A percentile compares a stretch with the other conserved stretches of the same genome.
These are phyloP conservation scores for Penicillium capsulatum DNA, from an alignment of 2,329 filamentous ascomycete genomes.

Conservation along the genomic window DNA sequence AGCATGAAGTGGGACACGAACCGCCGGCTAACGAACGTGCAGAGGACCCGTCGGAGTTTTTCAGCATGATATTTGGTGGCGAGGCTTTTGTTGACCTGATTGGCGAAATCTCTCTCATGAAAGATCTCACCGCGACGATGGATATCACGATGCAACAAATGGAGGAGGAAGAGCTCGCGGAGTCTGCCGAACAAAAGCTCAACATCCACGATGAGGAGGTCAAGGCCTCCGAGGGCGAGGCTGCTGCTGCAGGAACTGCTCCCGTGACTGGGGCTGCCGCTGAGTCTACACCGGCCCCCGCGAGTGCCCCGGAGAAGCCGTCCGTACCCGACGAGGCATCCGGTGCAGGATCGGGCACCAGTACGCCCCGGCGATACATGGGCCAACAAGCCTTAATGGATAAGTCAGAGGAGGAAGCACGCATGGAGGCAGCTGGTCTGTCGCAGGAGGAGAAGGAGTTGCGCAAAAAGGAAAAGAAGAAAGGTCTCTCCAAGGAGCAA, in stretches of 20 bases:
- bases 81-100: conserved; percentile 96
- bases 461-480: conserved; percentile 82
- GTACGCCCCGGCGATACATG: conserved; percentile 54
- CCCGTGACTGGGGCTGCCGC: conserved; percentile 53
- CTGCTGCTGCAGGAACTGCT: conserved; percentile 31
- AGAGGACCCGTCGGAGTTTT: conserved; percentile 94
- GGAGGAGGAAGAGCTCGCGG: conserved; percentile 63
- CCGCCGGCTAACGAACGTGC: too few relatives aligned
- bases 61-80: conserved; percentile 95
- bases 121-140: conserved; percentile 96
- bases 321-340: conserved; percentile 13
- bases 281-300: conserved; percentile 42
- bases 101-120: conserved; percentile 97
- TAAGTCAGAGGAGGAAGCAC: conserved; percentile 72
- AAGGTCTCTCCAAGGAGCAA: conserved; percentile 84
- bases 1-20: too few relatives aligned
- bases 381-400: conserved; percentile 85
- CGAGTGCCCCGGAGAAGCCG: conserved; percentile 6
- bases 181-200: conserved; percentile 48
- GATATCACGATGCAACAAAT: conserved; percentile 86
- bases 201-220: conserved; percentile 45
- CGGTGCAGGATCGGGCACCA: conserved; percentile 37
- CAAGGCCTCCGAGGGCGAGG: conserved; percentile 40
- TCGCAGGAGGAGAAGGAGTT: conserved; percentile 71
- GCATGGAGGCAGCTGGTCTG: conserved; percentile 60